These are phyloP conservation scores for Globisporangium parvum DNA, from an alignment of 352 stramenopile genomes.

Conservation along the genomic window DNA sequence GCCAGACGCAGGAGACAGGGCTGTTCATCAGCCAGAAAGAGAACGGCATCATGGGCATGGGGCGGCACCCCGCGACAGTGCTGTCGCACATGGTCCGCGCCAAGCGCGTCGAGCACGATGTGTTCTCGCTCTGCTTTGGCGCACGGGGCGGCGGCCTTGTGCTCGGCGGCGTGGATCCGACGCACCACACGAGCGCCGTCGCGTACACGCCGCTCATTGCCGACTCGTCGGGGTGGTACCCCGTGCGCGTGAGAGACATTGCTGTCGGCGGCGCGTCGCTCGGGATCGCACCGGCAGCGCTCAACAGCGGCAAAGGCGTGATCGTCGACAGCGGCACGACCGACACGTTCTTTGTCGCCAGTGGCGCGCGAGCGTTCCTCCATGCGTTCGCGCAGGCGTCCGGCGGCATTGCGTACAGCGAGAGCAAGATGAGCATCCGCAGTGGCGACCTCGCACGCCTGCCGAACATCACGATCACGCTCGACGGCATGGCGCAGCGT, in stretches of 20 bases:
- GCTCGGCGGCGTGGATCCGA: slow-evolving; percentile 76
- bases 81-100: slow-evolving; percentile 64
- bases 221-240: slow-evolving; percentile 58
- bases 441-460: slow-evolving; percentile 31
- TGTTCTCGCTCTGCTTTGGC: slow-evolving; percentile 84
- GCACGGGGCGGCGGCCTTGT: slow-evolving; percentile 60
- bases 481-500: slow-evolving; percentile 27
- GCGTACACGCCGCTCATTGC: slow-evolving; percentile 58
- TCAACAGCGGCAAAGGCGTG: slow-evolving; percentile 72
- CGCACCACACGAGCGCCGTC: slow-evolving; percentile 53
- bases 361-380: slow-evolving; percentile 44
- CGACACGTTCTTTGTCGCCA: slow-evolving; percentile 71
- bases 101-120: slow-evolving; percentile 42
- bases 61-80: slow-evolving; percentile 53
- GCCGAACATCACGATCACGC: slow-evolving; percentile 60
- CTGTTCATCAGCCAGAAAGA: slow-evolving; percentile 84
- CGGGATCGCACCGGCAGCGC: slow-evolving; percentile 22
- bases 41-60: slow-evolving; percentile 89
- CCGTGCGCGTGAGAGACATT: slow-evolving; percentile 79
- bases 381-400: slow-evolving; percentile 36
- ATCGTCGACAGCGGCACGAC: slow-evolving; percentile 86
- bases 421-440: slow-evolving; percentile 46
- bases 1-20: slow-evolving; percentile 77
- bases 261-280: slow-evolving; percentile 49
- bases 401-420: slow-evolving; percentile 44